A percentile compares a stretch with the other conserved stretches of the same genome.
Conservation (phyloP, 2,329 filamentous ascomycete genomes). For the Penicillium sp. region DNA sequence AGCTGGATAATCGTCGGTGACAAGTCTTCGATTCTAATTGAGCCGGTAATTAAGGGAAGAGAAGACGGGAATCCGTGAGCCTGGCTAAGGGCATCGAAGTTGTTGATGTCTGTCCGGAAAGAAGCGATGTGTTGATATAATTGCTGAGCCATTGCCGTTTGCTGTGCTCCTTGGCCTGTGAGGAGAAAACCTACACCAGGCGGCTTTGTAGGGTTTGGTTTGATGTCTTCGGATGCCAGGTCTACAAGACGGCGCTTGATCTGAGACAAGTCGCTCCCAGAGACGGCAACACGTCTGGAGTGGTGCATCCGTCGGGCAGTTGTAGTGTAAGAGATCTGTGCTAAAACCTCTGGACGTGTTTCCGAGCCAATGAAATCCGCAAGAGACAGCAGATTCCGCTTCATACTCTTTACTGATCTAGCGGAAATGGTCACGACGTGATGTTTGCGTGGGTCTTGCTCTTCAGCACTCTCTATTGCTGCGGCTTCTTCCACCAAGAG, state of each 20-base stretch:
- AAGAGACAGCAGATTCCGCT: conserved; percentile 58
- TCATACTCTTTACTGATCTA: conserved; percentile 51
- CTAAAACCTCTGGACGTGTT: conserved; percentile 49
- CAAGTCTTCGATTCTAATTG: background rate
- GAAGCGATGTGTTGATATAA: background rate
- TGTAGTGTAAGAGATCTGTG: conserved; percentile 64
- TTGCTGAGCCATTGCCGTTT: background rate
- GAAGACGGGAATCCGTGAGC: background rate
- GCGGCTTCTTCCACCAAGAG: conserved; percentile 25
- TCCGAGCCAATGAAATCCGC: conserved; percentile 57
- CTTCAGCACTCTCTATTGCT: conserved; percentile 23
- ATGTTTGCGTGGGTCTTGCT: conserved; percentile 54
- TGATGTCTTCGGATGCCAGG: too few relatives aligned
- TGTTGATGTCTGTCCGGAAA: background rate
- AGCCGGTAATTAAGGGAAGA: background rate
- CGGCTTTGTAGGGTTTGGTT: too few relatives aligned
- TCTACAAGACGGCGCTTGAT: too few relatives aligned
- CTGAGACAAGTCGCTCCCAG: background rate
- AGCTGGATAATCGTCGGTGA: conserved; percentile 38
- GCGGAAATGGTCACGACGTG: conserved; percentile 62
- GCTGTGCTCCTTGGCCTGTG: conserved; percentile 10
- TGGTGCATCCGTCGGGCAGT: conserved; percentile 67
- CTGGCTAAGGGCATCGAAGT: background rate
- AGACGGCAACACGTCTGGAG: conserved; percentile 3
- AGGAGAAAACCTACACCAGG: conserved; percentile 6